These are phyloP conservation scores for Rubia yunnanensis DNA, from an alignment of 257 asterid genomes.

Conservation along the genomic window DNA sequence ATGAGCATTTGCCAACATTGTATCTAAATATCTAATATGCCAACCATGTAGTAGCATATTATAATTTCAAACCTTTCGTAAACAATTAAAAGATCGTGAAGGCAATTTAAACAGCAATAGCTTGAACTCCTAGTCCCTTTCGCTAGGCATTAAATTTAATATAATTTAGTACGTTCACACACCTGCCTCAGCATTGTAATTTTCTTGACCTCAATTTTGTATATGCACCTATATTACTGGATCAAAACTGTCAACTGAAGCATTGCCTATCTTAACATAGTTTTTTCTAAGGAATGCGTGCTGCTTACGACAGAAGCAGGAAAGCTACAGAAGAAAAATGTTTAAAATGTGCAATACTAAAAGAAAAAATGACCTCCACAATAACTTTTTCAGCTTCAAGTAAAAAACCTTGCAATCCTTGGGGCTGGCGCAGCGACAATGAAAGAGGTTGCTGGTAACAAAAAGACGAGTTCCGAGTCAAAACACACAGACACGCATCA, in stretches of 20 bases:
- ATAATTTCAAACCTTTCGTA: neutral
- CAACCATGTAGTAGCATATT: neutral
- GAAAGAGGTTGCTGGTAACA: slow-evolving; percentile 21
- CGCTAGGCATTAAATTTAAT: neutral
- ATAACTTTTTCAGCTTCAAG: slow-evolving; percentile 58
- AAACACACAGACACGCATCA: neutral
- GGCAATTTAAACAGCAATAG: neutral
- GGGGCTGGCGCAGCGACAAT: slow-evolving; percentile 55
- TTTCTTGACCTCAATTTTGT: no score
- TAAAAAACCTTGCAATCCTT: slow-evolving; percentile 51
- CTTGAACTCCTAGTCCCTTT: neutral
- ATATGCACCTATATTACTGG: no score
- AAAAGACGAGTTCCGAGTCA: neutral
- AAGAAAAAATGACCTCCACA: slow-evolving; percentile 41
- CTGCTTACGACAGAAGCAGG: no score
- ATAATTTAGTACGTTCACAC: neutral
- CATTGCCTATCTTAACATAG: neutral
- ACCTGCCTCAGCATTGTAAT: no score
- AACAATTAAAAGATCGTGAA: neutral
- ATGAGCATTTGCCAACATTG: neutral
- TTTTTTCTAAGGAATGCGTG: no score
- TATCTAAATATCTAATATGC: neutral
- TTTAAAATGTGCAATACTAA: neutral
- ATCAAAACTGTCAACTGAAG: neutral
- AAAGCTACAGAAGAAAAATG: neutral